Conservation (phyloP, 257 asterid species). For the Petunia axillaris region DNA sequence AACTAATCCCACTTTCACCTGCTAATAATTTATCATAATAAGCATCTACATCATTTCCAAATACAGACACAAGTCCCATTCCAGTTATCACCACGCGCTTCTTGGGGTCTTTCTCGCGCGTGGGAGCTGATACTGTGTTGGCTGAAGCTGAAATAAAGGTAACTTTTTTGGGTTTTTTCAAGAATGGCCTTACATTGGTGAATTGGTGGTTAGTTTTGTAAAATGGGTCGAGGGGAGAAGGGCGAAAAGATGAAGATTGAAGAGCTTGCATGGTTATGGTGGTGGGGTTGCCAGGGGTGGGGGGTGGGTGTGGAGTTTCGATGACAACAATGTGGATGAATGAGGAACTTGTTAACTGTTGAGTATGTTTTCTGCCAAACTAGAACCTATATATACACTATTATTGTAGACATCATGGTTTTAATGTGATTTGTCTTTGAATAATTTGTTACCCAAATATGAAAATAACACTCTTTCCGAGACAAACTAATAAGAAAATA, state of each 20-base stretch:
- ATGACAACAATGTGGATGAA: constrained; percentile 30
- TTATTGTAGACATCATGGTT: too few relatives aligned
- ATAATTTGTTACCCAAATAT: too few relatives aligned
- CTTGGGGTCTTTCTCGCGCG: constrained; percentile 53
- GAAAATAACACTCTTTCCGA: too few relatives aligned
- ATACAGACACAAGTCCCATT: constrained; percentile 61
- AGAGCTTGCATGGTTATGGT: constrained; percentile 39
- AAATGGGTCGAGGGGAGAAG: constrained; percentile 55
- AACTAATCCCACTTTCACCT: constrained; percentile 59
- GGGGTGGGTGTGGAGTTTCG: constrained; percentile 24
- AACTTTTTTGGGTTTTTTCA: constrained; percentile 26
- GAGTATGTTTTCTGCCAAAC: too few relatives aligned
- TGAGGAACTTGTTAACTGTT: neutral
- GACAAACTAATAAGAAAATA: too few relatives aligned
- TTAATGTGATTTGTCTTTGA: too few relatives aligned
- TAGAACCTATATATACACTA: too few relatives aligned
- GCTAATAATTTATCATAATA: constrained; percentile 51
- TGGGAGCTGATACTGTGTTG: constrained; percentile 43
- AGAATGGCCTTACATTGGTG: constrained; percentile 26
- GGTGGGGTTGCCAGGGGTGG: neutral
- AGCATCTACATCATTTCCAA: constrained; percentile 56
- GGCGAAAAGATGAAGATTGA: constrained; percentile 36
- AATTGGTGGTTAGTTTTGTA: constrained; percentile 25
- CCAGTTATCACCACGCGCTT: constrained; percentile 63
- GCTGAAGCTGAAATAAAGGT: constrained; percentile 38